phyloP scores from a whole-genome alignment of 2,329 filamentous ascomycete genomes.

The Fusarium burgessii region DNA sequence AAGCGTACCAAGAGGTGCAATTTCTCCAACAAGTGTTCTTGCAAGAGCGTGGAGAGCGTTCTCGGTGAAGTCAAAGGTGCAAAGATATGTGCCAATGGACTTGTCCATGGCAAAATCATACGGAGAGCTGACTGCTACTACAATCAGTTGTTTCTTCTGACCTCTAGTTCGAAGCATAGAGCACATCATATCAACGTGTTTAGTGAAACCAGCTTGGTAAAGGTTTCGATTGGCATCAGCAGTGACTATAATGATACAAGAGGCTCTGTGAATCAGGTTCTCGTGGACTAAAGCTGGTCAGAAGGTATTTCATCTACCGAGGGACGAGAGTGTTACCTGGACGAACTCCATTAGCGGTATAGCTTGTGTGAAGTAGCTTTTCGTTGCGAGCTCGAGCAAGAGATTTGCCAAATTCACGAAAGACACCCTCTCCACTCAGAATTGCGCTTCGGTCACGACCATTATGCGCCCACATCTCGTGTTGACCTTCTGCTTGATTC shows the following conservation, averaged over 20 bases:
- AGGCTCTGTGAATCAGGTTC: slow-evolving; percentile 88
- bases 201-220: slow-evolving; percentile 94
- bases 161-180: slow-evolving; percentile 81
- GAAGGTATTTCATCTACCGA: neutral
- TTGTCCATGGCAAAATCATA: slow-evolving; percentile 97
- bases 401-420: slow-evolving; percentile 87
- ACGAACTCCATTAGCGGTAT: slow-evolving; percentile 91
- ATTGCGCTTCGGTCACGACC: slow-evolving; percentile 67
- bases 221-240: slow-evolving; percentile 94
- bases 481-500: slow-evolving; percentile 53
- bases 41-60: slow-evolving; percentile 88
- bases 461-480: slow-evolving; percentile 69
- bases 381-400: slow-evolving; percentile 88
- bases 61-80: slow-evolving; percentile 96
- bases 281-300: slow-evolving; percentile 74
- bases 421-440: slow-evolving; percentile 94
- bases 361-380: slow-evolving; percentile 91
- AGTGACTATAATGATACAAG: slow-evolving; percentile 89
- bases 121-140: slow-evolving; percentile 92
- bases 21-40: slow-evolving; percentile 84
- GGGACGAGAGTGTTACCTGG: slow-evolving; percentile 62
- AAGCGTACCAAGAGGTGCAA: slow-evolving; percentile 68
- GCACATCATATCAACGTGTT: slow-evolving; percentile 96
- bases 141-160: slow-evolving; percentile 89
- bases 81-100: slow-evolving; percentile 90